Percentiles rank a stretch among this genome's conserved stretches.
Evolutionary conservation across 2,329 filamentous ascomycete genomes (phyloP).

Genomic region (Aspergillus candidus): DNA sequence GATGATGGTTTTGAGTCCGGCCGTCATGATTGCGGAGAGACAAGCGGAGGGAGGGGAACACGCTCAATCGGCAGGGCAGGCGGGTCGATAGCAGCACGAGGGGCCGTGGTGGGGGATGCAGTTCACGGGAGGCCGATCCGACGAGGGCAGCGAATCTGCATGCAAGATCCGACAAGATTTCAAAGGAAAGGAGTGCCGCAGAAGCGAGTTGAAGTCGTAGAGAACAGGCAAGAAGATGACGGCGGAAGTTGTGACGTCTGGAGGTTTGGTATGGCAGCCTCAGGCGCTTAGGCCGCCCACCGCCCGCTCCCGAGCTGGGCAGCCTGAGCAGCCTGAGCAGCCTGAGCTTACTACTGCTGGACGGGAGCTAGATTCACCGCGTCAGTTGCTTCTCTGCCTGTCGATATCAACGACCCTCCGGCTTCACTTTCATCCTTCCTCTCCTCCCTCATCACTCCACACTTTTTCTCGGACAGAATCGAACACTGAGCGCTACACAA

Average conservation of each 20-base stretch:
- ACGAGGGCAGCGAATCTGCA: background rate
- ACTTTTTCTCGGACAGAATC: background rate
- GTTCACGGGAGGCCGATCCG: background rate
- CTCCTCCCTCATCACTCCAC: constrained; percentile 6
- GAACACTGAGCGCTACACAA: background rate
- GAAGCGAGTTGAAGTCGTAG: too few species aligned
- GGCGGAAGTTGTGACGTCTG: constrained; percentile 4
- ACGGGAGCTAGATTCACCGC: constrained; percentile 21
- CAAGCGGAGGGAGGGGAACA: too few species aligned
- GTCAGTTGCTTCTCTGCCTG: constrained; percentile 32
- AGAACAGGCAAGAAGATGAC: too few species aligned
- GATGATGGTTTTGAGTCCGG: constrained; percentile 98
- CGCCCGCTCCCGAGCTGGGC: background rate
- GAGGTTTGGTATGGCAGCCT: constrained; percentile 10
- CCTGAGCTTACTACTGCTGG: constrained; percentile 4
- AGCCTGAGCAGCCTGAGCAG: too few species aligned
- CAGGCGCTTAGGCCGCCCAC: constrained; percentile 11
- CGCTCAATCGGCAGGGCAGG: too few species aligned
- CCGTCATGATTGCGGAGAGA: constrained; percentile 50
- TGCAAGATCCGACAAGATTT: too few species aligned
- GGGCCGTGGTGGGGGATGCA: too few species aligned
- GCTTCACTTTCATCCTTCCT: constrained; percentile 8
- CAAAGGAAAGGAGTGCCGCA: too few species aligned
- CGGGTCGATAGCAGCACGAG: too few species aligned
- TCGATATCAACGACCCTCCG: constrained; percentile 1